Evolutionary conservation across 2,329 filamentous ascomycete species (phyloP), one percentile per base, ranked within the genome.

Genomic region (Tolypocladium nubicola): DNA sequence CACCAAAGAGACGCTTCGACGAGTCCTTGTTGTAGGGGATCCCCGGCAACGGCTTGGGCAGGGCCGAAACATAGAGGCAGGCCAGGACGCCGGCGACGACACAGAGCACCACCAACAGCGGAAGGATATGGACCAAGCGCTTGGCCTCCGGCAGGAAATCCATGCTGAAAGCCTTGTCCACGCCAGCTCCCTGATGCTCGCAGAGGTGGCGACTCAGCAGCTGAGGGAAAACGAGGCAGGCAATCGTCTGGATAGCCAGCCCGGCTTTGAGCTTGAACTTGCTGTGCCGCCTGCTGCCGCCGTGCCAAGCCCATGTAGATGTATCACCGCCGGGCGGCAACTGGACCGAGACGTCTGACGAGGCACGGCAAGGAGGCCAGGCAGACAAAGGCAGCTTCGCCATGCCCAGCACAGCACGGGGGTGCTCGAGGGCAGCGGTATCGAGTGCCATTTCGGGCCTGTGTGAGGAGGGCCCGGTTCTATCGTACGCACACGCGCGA

Each of bases 21-120:
- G 67, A 57, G 13, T 57, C 55, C 16, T 57, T 13, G 55, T 68
- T 67, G 58, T 68, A 67, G 2, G 67, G 66, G 37, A 69, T 67
- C 2, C 61, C 61, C 3, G 66, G 66, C 3, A 66, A 47, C 6
- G 66, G 67, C n/a, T 52, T 60, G 0, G 63, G 64, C 10, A 63
- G 52, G 21, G 59, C 60, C 8, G 16, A 43, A 14, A n/a, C 53
- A 54, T 61, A 63, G 47, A 58, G 14, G 35, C 19, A 16, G 6
- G 40, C 23, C 13, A 49, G 33, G 11, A 50, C n/a, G 14, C 26
- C n/a, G 35, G 52, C 35, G 19, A 40, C 2, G 21, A 38, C 5
- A 7, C 19, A 23, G 35, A 26, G 52, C 33, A 39, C n/a, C 26
- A 52, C n/a, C 16, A 52, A 52, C 5, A 13, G 6, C 16, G 19